phyloP scores from a whole-genome alignment of 805 yeast species.

The Kuraishia piskuri region DNA sequence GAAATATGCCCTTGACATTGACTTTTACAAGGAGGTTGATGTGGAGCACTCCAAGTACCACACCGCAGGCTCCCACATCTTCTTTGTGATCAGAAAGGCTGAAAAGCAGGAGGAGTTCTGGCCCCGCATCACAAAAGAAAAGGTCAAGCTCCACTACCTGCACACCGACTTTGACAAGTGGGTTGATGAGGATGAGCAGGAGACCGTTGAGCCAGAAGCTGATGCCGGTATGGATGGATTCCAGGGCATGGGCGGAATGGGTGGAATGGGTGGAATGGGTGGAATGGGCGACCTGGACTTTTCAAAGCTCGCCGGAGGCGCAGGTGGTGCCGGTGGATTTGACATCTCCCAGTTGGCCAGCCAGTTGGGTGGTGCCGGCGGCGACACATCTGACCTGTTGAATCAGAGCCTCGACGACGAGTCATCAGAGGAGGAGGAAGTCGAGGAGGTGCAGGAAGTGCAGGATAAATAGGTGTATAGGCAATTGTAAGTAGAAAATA shows the following conservation, averaged over 20 bases:
- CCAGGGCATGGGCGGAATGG: conserved; percentile 24
- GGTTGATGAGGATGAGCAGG: conserved; percentile 98
- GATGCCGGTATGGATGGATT: conserved; percentile 16
- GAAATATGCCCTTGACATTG: conserved; percentile 59
- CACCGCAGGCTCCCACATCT: conserved; percentile 55
- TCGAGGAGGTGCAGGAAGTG: conserved; percentile 9
- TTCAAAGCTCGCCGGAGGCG: conserved; percentile 13
- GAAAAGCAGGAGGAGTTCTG: conserved; percentile 69
- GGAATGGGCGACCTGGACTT: conserved; percentile 16
- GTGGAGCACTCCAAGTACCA: conserved; percentile 50
- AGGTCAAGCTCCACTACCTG: conserved; percentile 67
- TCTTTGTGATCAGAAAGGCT: conserved; percentile 63
- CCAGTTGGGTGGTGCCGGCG: conserved; percentile 31
- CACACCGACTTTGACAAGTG: conserved; percentile 95
- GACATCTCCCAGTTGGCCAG: conserved; percentile 21
- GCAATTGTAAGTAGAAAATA: no score
- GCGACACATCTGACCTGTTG: conserved; percentile 12
- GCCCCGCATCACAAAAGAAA: conserved; percentile 92
- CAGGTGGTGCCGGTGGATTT: conserved; percentile 21
- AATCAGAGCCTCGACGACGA: conserved; percentile 15
- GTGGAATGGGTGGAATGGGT: conserved; percentile 26
- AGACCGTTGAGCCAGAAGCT: conserved; percentile 45
- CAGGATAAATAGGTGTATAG: neutral
- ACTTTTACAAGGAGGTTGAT: conserved; percentile 70
- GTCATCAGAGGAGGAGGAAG: conserved; percentile 10